Conservation (phyloP, 192 early-diverging fungal genomes). For the Coemansia sp. region DNA sequence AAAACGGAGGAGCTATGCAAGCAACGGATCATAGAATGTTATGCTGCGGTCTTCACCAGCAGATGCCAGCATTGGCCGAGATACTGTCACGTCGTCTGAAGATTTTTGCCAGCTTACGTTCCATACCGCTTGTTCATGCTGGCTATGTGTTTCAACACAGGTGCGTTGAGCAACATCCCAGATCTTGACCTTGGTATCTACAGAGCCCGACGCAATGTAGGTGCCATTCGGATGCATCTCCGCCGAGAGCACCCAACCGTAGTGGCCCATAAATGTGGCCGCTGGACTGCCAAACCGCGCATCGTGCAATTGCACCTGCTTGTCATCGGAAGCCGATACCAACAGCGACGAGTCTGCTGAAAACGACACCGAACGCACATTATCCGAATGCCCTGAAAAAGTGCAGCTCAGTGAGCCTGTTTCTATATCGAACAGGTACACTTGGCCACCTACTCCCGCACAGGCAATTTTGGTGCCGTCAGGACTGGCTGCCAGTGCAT, state of each 20-base stretch:
- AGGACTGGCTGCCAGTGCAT: conserved; percentile 40
- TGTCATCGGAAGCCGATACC: conserved; percentile 45
- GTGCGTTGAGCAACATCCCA: conserved; percentile 48
- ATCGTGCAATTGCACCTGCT: conserved; percentile 50
- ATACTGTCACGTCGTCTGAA: conserved; percentile 24
- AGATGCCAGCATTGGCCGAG: conserved; percentile 46
- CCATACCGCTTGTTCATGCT: conserved; percentile 47
- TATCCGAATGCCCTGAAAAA: conserved; percentile 49
- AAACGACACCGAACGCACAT: conserved; percentile 46
- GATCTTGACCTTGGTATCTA: conserved; percentile 52
- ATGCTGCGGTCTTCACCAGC: conserved; percentile 46
- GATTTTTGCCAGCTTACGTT: conserved; percentile 46
- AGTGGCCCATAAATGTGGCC: conserved; percentile 41
- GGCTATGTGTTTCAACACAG: conserved; percentile 41
- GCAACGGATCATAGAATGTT: conserved; percentile 42
- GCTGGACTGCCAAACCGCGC: conserved; percentile 36
- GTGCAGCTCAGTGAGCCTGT: conserved; percentile 31
- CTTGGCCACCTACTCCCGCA: conserved; percentile 32
- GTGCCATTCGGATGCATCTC: conserved; percentile 39
- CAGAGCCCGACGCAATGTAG: conserved; percentile 49
- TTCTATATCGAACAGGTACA: conserved; percentile 44
- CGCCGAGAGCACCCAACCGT: conserved; percentile 48
- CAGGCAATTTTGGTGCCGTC: conserved; percentile 41
- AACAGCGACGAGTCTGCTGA: conserved; percentile 44
- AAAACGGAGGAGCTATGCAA: conserved; percentile 22